Percentiles rank a stretch among this genome's conserved stretches.
These are phyloP conservation scores for Orychophragmus violaceus DNA, from an alignment of 345 rosid species.

Conservation along the genomic window DNA sequence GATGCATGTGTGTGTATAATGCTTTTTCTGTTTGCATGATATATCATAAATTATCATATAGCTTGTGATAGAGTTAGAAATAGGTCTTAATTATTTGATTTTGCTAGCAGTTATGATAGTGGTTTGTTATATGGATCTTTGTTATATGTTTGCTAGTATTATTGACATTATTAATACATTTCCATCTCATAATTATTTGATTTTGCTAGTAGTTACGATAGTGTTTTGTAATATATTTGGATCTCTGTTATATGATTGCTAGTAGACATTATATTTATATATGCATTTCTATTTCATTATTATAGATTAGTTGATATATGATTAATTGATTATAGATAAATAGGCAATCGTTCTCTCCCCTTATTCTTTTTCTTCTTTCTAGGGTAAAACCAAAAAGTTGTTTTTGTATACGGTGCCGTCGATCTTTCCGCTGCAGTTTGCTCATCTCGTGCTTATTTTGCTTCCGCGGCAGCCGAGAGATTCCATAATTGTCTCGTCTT, in stretches of 20 bases:
- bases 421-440: too few relatives aligned
- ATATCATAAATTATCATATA: not conserved
- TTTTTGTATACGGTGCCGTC: too few relatives aligned
- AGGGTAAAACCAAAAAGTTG: too few relatives aligned
- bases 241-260: not conserved
- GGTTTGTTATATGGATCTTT: not conserved
- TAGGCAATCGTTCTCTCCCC: too few relatives aligned
- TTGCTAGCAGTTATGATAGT: constrained; percentile 9
- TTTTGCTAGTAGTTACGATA: constrained; percentile 11
- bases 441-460: too few relatives aligned
- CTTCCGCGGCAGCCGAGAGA: too few relatives aligned
- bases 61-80: not conserved
- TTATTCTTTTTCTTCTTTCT: too few relatives aligned
- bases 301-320: not conserved
- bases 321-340: too few relatives aligned
- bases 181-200: constrained; percentile 1
- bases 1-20: not conserved
- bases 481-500: too few relatives aligned
- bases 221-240: not conserved
- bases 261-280: not conserved
- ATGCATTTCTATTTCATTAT: not conserved
- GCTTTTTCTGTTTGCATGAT: not conserved
- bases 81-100: constrained; percentile 8
- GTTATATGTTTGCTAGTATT: not conserved
- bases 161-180: not conserved